Base-by-base conservation (phyloP, 768 basidiomycete species). In the Lactarius indigo region DNA sequence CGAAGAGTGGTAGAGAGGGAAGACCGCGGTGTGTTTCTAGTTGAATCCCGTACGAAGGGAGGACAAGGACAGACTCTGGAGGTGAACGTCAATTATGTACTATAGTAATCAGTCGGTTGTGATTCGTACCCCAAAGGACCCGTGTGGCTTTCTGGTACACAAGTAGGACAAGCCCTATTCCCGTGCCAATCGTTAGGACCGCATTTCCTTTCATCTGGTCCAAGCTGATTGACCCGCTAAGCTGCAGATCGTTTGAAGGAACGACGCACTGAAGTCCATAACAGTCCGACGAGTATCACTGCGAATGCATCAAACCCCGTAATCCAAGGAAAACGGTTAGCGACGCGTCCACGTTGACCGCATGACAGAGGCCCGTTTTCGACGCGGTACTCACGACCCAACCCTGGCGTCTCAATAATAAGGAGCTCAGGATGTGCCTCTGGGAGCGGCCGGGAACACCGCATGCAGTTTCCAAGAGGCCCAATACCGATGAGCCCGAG, bases 31-130 rank as follows among this genome's bases (percentile, higher is more conserved):
- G 85, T 0, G 85, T 87, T 74, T 92, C 90, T 3, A 93, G 75
- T 72, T 93, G 92, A 50, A 94, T 78, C 13, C 91, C 91, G 61
- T 89, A 84, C 1, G 80, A 78, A 9, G 87, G 87, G 55, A 92
- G 74, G 42, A 89, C 79, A 52, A 91, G 75, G 5, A 92, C 77
- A 23, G 89, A 91, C 77, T 93, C 91, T 92, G 59, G 54, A 50
- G n/a, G 52, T 47, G 20, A 52, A 26, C 13, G 50, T 50, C 20
- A 52, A 42, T 12, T 20, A 26, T 33, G 17, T 17, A 28, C 23
- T 26, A 18, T 35, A 47, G 8, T 10, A 30, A 6, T 57, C 17
- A 13, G 63, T 0, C 28, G 28, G 55, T n/a, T 30, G 61, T 20
- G 13, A 55, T 15, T 37, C 59, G 35, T 70, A 86, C 85, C 85